Percentiles rank a stretch among this genome's conserved stretches.
Evolutionary conservation across 148 eudicot genomes (phyloP).

Genomic region (Camellia granthamiana): DNA sequence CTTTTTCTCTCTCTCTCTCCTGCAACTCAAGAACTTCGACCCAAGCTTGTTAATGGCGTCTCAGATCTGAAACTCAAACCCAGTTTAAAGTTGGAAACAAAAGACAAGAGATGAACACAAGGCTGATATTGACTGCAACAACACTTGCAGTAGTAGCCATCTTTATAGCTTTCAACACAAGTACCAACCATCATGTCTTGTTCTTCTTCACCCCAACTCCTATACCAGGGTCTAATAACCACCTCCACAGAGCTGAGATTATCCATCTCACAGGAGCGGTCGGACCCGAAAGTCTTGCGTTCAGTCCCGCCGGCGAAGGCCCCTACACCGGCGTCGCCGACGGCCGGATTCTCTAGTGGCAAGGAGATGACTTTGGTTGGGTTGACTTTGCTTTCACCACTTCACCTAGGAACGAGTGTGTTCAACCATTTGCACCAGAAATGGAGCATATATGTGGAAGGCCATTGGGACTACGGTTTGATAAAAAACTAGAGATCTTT

Average conservation of each 20-base stretch:
- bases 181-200: background rate
- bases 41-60: no score
- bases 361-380: conserved; percentile 38
- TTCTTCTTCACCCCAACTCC: conserved; percentile 23
- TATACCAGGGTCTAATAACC: conserved; percentile 28
- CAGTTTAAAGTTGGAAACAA: no score
- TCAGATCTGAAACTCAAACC: no score
- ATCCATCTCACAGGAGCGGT: conserved; percentile 33
- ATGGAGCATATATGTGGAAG: no score
- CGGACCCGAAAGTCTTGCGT: conserved; percentile 83
- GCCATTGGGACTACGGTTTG: no score
- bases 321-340: conserved; percentile 84
- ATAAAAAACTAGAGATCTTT: no score
- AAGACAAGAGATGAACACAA: conserved; percentile 15
- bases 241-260: conserved; percentile 27
- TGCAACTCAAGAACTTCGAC: no score
- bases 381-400: conserved; percentile 74
- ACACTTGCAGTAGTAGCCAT: conserved; percentile 31
- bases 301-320: conserved; percentile 60
- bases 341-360: conserved; percentile 74
- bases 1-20: no score
- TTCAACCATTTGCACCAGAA: no score
- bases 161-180: conserved; percentile 12
- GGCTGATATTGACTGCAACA: conserved; percentile 26
- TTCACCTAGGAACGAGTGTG: conserved; percentile 55